Percentiles rank a stretch among this genome's conserved stretches.
Evolutionary conservation across 768 basidiomycete species (phyloP).

Genomic region (Tephrocybe sp.): DNA sequence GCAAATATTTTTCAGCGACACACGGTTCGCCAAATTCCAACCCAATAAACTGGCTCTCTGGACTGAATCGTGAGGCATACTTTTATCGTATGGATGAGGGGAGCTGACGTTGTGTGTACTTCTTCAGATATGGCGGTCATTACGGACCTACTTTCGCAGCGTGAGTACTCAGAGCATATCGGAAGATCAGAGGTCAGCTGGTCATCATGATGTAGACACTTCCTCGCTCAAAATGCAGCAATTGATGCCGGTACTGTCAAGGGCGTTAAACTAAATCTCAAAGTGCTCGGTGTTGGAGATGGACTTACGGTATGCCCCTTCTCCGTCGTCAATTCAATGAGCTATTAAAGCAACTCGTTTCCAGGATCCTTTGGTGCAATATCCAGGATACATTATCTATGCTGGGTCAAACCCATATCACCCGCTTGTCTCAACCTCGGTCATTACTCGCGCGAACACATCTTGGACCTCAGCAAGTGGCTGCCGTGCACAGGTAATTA

Average conservation of each 20-base stretch:
- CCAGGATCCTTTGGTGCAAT: constrained; percentile 50
- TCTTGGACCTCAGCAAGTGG: constrained; percentile 44
- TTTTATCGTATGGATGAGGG: background rate
- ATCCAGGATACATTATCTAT: constrained; percentile 58
- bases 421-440: constrained; percentile 44
- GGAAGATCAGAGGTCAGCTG: too few species aligned
- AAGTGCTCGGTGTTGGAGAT: constrained; percentile 62
- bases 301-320: constrained; percentile 50
- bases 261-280: constrained; percentile 56
- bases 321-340: too few species aligned
- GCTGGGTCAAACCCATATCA: constrained; percentile 58
- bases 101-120: background rate
- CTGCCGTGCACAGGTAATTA: constrained; percentile 47
- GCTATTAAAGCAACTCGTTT: too few species aligned
- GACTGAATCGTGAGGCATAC: constrained; percentile 54
- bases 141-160: constrained; percentile 70
- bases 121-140: constrained; percentile 63
- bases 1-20: constrained; percentile 60
- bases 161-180: constrained; percentile 19
- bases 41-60: constrained; percentile 53
- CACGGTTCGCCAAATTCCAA: constrained; percentile 49
- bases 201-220: constrained; percentile 33
- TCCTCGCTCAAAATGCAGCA: constrained; percentile 58
- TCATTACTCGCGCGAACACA: constrained; percentile 40
- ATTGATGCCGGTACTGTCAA: constrained; percentile 45